Evolutionary conservation across 768 basidiomycete genomes (phyloP).

Genomic region (Pulveroboletus sp.): DNA sequence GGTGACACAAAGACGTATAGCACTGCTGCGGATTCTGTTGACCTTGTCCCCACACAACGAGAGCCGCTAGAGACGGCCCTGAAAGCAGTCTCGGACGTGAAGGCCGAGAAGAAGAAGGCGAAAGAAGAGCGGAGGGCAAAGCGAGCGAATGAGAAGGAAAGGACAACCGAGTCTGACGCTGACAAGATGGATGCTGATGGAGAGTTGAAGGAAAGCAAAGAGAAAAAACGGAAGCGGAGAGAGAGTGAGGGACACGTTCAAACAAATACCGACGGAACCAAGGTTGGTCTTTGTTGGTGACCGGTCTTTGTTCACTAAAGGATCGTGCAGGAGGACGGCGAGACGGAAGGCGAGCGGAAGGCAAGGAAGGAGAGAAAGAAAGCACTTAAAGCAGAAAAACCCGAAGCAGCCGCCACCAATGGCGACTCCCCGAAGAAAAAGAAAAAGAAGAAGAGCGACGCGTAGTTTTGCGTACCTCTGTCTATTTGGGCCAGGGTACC

Average conservation of each 20-base stretch:
- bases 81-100: conserved; percentile 72
- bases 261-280: conserved; percentile 34
- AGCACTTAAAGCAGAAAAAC: conserved; percentile 74
- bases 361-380: conserved; percentile 76
- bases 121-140: conserved; percentile 78
- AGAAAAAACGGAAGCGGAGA: conserved; percentile 45
- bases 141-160: conserved; percentile 51
- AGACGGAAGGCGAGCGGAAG: conserved; percentile 83
- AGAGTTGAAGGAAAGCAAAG: conserved; percentile 34
- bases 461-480: conserved; percentile 15
- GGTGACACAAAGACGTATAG: conserved; percentile 84
- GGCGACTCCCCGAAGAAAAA: conserved; percentile 45
- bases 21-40: conserved; percentile 74
- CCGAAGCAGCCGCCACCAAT: conserved; percentile 38
- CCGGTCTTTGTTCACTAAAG: conserved; percentile 5
- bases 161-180: conserved; percentile 36
- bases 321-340: conserved; percentile 39
- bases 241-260: conserved; percentile 52
- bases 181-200: conserved; percentile 44
- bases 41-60: conserved; percentile 81
- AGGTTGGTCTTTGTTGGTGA: conserved; percentile 34
- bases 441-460: conserved; percentile 34
- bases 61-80: conserved; percentile 74
- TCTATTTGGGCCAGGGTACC: not conserved
- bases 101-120: conserved; percentile 78